Conservation (phyloP, 2,329 filamentous ascomycete genomes). For the Trichoderma arundinaceum region DNA sequence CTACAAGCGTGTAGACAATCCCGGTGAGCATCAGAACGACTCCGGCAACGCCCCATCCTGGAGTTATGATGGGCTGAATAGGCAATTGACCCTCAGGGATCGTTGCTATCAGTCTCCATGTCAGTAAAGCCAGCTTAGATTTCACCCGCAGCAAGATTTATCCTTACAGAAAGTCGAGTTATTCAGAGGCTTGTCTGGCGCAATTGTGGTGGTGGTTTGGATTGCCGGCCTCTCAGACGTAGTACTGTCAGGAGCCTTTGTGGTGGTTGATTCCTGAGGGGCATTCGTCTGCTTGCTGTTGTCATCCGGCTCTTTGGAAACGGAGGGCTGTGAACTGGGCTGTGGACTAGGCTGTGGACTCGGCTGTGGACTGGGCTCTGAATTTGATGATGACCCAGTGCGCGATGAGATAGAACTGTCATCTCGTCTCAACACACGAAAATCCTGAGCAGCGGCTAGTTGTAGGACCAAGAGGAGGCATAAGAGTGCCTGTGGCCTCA, state of each 20-base stretch:
- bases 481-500: conserved; percentile 47
- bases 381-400: conserved; percentile 1
- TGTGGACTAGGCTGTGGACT: conserved; percentile 2
- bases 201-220: conserved; percentile 28
- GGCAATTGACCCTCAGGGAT: conserved; percentile 66
- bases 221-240: conserved; percentile 18
- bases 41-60: conserved; percentile 79
- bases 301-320: conserved; percentile 3
- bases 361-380: conserved; percentile 5
- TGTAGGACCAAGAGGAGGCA: conserved; percentile 49
- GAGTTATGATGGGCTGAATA: conserved; percentile 75
- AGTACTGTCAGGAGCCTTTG: conserved; percentile 10
- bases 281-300: conserved; percentile 29
- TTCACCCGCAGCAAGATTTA: background rate
- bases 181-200: conserved; percentile 35
- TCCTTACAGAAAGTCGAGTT: conserved; percentile 44
- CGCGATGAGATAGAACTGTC: conserved; percentile 27
- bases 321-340: conserved; percentile 2
- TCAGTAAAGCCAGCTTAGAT: conserved; percentile 15
- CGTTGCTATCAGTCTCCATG: conserved; percentile 45
- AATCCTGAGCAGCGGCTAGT: conserved; percentile 44
- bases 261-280: background rate
- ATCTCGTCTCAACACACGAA: conserved; percentile 46
- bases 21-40: conserved; percentile 77
- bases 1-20: conserved; percentile 72